Percentiles rank a stretch among this genome's conserved stretches.
phyloP scores from a whole-genome alignment of 768 basidiomycete species.

The Trametes maxima region DNA sequence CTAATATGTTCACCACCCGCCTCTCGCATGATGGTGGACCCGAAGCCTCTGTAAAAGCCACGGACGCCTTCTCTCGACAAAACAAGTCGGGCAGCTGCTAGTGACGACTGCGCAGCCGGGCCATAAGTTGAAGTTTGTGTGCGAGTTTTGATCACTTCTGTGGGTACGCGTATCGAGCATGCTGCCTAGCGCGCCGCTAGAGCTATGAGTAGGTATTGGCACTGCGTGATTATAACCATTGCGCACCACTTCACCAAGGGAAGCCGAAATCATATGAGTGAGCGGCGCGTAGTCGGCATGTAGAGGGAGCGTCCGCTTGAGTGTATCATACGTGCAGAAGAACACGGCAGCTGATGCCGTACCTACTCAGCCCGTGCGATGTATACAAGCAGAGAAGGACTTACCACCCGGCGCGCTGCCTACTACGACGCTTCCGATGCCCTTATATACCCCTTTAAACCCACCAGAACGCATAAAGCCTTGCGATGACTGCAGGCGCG shows the following conservation, averaged over 20 bases:
- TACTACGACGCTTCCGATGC: conserved; percentile 90
- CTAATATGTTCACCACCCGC: conserved; percentile 32
- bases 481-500: conserved; percentile 85
- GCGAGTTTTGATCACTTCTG: conserved; percentile 94
- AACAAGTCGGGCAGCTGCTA: conserved; percentile 58
- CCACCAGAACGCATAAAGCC: conserved; percentile 89
- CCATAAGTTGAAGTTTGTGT: conserved; percentile 85
- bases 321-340: conserved; percentile 90
- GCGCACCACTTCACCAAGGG: conserved; percentile 55
- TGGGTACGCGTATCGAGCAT: conserved; percentile 92
- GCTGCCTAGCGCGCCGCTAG: conserved; percentile 56
- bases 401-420: conserved; percentile 95
- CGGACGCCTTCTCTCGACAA: conserved; percentile 61
- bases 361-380: conserved; percentile 1
- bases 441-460: conserved; percentile 89
- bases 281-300: conserved; percentile 64
- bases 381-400: conserved; percentile 6
- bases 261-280: conserved; percentile 57
- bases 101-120: conserved; percentile 53
- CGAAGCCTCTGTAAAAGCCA: conserved; percentile 90
- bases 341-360: conserved; percentile 80
- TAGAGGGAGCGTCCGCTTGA: conserved; percentile 76
- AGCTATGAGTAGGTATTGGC: conserved; percentile 13
- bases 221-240: background rate
- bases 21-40: conserved; percentile 74